phyloP scores from a whole-genome alignment of 192 early-diverging fungal genomes.

The Helicostylum pulchrum region DNA sequence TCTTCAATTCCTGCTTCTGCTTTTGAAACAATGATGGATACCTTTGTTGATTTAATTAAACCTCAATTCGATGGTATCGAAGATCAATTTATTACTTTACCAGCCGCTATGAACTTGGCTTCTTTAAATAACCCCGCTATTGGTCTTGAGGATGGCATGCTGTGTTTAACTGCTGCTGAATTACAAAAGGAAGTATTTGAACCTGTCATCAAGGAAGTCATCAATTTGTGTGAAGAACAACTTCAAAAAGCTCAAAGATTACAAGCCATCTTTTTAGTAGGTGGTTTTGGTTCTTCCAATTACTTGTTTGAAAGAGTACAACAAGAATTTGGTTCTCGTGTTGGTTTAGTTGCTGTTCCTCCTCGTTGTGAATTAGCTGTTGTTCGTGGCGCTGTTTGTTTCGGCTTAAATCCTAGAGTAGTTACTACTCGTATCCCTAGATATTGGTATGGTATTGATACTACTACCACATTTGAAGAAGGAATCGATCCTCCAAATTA shows the following conservation, averaged over 20 bases:
- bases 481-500: slow-evolving; percentile 45
- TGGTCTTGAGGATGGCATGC: slow-evolving; percentile 48
- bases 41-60: slow-evolving; percentile 52
- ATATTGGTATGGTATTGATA: slow-evolving; percentile 50
- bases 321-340: slow-evolving; percentile 43
- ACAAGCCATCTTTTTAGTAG: slow-evolving; percentile 53
- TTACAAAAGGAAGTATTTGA: slow-evolving; percentile 53
- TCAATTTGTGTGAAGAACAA: slow-evolving; percentile 48
- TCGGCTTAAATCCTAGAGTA: slow-evolving; percentile 47
- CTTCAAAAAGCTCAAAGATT: slow-evolving; percentile 42
- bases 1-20: slow-evolving; percentile 41
- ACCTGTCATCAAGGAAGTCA: slow-evolving; percentile 48
- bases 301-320: slow-evolving; percentile 49
- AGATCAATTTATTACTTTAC: slow-evolving; percentile 45
- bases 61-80: slow-evolving; percentile 53
- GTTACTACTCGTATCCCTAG: slow-evolving; percentile 50
- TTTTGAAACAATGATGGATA: slow-evolving; percentile 47
- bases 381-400: slow-evolving; percentile 51
- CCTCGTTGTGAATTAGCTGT: slow-evolving; percentile 50
- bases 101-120: slow-evolving; percentile 46
- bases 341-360: slow-evolving; percentile 50
- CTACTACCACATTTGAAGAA: slow-evolving; percentile 48
- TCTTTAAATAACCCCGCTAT: slow-evolving; percentile 46
- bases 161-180: slow-evolving; percentile 45
- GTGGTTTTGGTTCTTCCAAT: slow-evolving; percentile 54